Conservation (phyloP, 129 eudicot species). For the Glebionis coronaria region DNA sequence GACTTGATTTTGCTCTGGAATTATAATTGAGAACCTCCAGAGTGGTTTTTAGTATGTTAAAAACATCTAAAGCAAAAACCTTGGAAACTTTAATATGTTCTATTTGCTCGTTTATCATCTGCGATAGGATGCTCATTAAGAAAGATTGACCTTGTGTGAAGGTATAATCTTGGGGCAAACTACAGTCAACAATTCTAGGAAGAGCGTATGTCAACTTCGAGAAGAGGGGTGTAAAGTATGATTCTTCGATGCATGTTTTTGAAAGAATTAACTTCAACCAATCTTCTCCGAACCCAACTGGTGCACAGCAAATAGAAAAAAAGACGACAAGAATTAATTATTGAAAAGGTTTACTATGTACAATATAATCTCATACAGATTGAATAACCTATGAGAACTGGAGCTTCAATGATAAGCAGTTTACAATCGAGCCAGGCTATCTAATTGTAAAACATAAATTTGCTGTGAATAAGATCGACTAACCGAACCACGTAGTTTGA, state of each 20-base stretch:
- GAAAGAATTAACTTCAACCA: constrained; percentile 74
- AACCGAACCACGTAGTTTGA: too few relatives aligned
- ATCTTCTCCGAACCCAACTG: constrained; percentile 63
- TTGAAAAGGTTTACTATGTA: background rate
- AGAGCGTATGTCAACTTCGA: constrained; percentile 24
- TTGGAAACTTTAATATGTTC: constrained; percentile 38
- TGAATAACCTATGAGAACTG: too few relatives aligned
- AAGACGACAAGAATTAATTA: background rate
- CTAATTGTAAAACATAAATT: too few relatives aligned
- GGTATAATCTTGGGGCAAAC: constrained; percentile 7
- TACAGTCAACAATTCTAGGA: constrained; percentile 18
- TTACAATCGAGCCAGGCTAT: too few relatives aligned
- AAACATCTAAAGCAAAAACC: constrained; percentile 43
- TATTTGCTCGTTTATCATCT: constrained; percentile 58
- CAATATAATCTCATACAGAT: background rate
- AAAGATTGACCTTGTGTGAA: constrained; percentile 60
- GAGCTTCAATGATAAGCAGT: too few relatives aligned
- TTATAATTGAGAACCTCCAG: constrained; percentile 34
- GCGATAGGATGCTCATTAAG: constrained; percentile 54
- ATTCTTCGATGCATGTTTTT: constrained; percentile 58
- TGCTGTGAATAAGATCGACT: too few relatives aligned
- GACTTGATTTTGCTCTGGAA: constrained; percentile 38
- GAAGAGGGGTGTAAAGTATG: constrained; percentile 45
- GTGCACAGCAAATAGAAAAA: constrained; percentile 1
- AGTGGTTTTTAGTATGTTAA: constrained; percentile 41